phyloP scores from a whole-genome alignment of 208 protist genomes.

The Trypanosoma cruzi region DNA sequence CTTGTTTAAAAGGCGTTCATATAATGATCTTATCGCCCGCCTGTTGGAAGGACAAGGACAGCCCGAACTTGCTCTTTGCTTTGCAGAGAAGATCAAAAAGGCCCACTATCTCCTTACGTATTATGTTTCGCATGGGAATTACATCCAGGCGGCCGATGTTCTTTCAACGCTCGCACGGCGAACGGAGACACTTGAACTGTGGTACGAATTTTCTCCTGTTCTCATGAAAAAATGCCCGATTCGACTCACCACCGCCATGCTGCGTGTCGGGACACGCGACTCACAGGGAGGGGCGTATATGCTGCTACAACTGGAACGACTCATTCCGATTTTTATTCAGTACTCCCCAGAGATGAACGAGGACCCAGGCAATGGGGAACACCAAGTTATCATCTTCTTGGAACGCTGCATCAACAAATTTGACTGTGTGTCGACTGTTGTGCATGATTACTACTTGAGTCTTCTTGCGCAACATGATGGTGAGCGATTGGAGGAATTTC shows the following conservation, averaged over 20 bases:
- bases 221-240: slow-evolving; percentile 90
- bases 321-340: slow-evolving; percentile 93
- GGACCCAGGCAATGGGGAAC: slow-evolving; percentile 49
- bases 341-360: slow-evolving; percentile 81
- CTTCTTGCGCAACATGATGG: slow-evolving; percentile 89
- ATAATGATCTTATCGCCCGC: slow-evolving; percentile 52
- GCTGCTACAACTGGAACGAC: slow-evolving; percentile 65
- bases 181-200: slow-evolving; percentile 51
- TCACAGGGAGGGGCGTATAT: slow-evolving; percentile 47
- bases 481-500: slow-evolving; percentile 73
- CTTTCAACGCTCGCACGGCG: slow-evolving; percentile 44
- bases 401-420: slow-evolving; percentile 88
- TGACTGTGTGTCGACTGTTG: slow-evolving; percentile 73
- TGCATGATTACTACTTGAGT: slow-evolving; percentile 95
- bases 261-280: slow-evolving; percentile 51
- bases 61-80: slow-evolving; percentile 70
- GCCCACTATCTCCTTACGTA: slow-evolving; percentile 61
- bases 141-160: slow-evolving; percentile 48
- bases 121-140: slow-evolving; percentile 42
- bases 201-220: slow-evolving; percentile 92
- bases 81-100: slow-evolving; percentile 77
- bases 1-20: slow-evolving; percentile 39
- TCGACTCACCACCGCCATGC: slow-evolving; percentile 67
- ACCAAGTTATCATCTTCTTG: slow-evolving; percentile 94
- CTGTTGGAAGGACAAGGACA: slow-evolving; percentile 89